Evolutionary conservation across 108 stramenopile genomes (phyloP).

Genomic region (Stephanodiscus triporus): DNA sequence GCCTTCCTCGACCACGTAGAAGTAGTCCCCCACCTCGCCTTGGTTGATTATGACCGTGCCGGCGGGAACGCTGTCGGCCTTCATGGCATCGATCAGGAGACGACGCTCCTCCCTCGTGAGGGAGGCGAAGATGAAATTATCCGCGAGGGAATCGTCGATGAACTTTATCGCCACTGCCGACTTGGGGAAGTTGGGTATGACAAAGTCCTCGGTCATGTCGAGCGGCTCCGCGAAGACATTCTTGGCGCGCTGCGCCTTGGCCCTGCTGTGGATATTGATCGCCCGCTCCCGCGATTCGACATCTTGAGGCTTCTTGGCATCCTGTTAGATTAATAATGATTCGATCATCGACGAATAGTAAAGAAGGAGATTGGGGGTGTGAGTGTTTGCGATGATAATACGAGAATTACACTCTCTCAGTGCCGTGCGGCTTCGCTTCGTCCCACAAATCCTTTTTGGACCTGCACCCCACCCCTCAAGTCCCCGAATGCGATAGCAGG

Average conservation of each 20-base stretch:
- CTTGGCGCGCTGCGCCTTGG: constrained; percentile 73
- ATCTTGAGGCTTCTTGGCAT: not conserved
- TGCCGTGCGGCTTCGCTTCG: too few relatives aligned
- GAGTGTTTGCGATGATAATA: too few relatives aligned
- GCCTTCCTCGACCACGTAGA: constrained; percentile 90
- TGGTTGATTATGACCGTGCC: constrained; percentile 90
- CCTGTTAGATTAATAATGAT: not conserved
- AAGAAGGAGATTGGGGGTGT: not conserved
- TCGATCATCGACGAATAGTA: constrained; percentile 1
- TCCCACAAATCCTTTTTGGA: not conserved
- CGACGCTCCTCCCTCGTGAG: constrained; percentile 75
- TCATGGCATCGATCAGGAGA: constrained; percentile 88
- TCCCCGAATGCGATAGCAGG: too few relatives aligned
- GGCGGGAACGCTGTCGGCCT: constrained; percentile 75
- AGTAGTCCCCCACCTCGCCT: constrained; percentile 87
- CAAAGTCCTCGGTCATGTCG: constrained; percentile 76
- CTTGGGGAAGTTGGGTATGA: constrained; percentile 74
- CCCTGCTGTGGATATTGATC: constrained; percentile 79
- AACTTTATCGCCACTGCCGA: constrained; percentile 77
- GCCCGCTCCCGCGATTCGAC: constrained; percentile 72
- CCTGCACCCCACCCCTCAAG: not conserved
- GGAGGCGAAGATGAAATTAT: constrained; percentile 88
- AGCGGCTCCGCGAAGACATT: constrained; percentile 87
- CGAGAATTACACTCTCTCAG: not conserved
- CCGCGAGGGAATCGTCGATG: constrained; percentile 81